These are phyloP conservation scores for Hanseniaspora taiwanica DNA, from an alignment of 805 yeast species.

Conservation along the genomic window DNA sequence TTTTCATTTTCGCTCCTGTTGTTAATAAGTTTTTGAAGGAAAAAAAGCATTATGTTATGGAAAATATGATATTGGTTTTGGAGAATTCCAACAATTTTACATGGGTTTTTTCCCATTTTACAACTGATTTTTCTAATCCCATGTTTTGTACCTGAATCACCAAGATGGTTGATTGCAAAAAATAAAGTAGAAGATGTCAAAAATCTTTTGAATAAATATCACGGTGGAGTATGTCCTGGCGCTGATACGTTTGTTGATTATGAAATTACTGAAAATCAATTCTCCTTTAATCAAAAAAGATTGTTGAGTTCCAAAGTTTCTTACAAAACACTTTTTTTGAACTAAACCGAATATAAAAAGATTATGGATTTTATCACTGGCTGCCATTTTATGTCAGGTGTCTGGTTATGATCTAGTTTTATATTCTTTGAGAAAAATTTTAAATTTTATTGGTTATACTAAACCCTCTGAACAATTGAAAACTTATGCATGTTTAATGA, in stretches of 20 bases:
- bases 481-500: conserved; percentile 37
- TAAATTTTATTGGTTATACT: conserved; percentile 39
- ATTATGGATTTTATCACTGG: conserved; percentile 22
- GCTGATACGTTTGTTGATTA: conserved; percentile 2
- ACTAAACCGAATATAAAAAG: conserved; percentile 31
- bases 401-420: conserved; percentile 41
- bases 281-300: conserved; percentile 29
- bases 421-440: conserved; percentile 36
- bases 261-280: conserved; percentile 15
- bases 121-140: conserved; percentile 2
- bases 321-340: conserved; percentile 28
- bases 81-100: conserved; percentile 42
- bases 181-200: conserved; percentile 33
- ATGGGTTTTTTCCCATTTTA: conserved; percentile 27
- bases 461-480: conserved; percentile 31
- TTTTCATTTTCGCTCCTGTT: no score
- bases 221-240: conserved; percentile 2
- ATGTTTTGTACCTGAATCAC: conserved; percentile 32
- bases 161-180: conserved; percentile 30
- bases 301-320: conserved; percentile 17
- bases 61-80: conserved; percentile 27
- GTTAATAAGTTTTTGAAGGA: no score
- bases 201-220: conserved; percentile 19
- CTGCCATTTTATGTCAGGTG: conserved; percentile 29
- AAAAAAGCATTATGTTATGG: not conserved